Percentiles rank a stretch among this genome's conserved stretches.
Conservation (phyloP, 805 yeast species). For the Komagataella phaffii region DNA sequence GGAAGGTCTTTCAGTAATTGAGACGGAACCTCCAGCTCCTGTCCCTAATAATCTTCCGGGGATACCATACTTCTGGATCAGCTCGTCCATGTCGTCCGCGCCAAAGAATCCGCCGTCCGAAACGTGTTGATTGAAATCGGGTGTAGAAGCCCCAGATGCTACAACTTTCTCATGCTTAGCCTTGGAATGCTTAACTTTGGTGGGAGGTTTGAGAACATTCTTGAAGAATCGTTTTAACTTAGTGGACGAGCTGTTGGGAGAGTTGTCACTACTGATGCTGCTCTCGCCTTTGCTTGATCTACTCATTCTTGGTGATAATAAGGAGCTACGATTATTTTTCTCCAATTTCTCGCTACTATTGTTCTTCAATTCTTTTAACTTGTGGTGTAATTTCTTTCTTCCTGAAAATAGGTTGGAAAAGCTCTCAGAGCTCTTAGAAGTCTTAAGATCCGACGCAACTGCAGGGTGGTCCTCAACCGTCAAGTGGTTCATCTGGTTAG, state of each 20-base stretch:
- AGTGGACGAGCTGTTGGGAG: constrained; percentile 4
- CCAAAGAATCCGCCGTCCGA: background rate
- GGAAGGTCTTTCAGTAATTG: constrained; percentile 48
- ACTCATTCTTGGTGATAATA: constrained; percentile 2
- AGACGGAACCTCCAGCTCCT: constrained; percentile 94
- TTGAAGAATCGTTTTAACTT: constrained; percentile 33
- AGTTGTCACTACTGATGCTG: background rate
- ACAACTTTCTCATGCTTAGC: background rate
- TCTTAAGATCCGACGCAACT: background rate
- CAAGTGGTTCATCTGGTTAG: background rate
- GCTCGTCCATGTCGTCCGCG: constrained; percentile 9
- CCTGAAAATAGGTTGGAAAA: background rate
- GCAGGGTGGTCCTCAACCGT: background rate
- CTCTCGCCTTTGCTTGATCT: background rate
- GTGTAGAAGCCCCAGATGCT: background rate
- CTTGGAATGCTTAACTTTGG: background rate
- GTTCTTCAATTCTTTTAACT: background rate
- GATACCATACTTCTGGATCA: constrained; percentile 56
- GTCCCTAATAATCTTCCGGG: constrained; percentile 70
- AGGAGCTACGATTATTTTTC: background rate
- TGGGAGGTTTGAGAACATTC: constrained; percentile 7
- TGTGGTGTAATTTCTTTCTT: background rate
- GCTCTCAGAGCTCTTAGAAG: background rate
- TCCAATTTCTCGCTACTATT: background rate
- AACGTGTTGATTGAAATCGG: background rate